Conservation (phyloP, 2,329 filamentous ascomycete genomes). For the Plectosphaerella cucumerina region DNA sequence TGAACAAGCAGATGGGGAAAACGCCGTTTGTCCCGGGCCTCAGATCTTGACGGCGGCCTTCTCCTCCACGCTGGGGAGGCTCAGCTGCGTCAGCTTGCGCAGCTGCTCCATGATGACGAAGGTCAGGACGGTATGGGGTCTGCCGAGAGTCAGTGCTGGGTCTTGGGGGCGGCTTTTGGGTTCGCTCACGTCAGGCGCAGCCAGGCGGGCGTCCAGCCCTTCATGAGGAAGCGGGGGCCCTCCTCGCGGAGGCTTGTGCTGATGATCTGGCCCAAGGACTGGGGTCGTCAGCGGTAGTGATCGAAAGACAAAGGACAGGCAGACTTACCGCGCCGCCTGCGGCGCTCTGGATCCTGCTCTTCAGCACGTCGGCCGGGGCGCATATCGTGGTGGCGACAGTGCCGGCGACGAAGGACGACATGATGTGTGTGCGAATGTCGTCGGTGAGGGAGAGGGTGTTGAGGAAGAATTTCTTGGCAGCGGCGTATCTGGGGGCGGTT, state of each 20-base stretch:
- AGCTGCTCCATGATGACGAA: conserved; percentile 43
- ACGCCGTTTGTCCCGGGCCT: not conserved
- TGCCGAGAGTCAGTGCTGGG: conserved; percentile 14
- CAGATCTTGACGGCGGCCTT: conserved; percentile 5
- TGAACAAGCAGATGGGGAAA: not conserved
- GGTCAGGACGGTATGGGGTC: conserved; percentile 39
- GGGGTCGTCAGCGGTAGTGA: not conserved
- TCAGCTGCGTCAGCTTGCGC: conserved; percentile 22
- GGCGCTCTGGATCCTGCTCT: conserved; percentile 35
- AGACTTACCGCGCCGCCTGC: conserved; percentile 18
- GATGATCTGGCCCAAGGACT: conserved; percentile 29
- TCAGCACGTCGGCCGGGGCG: conserved; percentile 39
- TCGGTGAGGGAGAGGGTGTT: conserved; percentile 24
- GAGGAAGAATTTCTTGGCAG: conserved; percentile 27
- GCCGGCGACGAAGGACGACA: conserved; percentile 35
- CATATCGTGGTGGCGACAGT: conserved; percentile 41
- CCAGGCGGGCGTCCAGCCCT: conserved; percentile 42
- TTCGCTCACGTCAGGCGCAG: conserved; percentile 33
- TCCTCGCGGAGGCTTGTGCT: conserved; percentile 29
- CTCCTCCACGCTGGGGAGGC: conserved; percentile 1
- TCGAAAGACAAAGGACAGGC: too few species aligned
- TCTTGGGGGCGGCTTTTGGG: not conserved
- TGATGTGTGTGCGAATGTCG: conserved; percentile 33
- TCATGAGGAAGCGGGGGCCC: conserved; percentile 36
- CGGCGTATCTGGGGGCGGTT: conserved; percentile 22